Evolutionary conservation across 768 basidiomycete genomes (phyloP).

Genomic region (Termitomyces sp.): DNA sequence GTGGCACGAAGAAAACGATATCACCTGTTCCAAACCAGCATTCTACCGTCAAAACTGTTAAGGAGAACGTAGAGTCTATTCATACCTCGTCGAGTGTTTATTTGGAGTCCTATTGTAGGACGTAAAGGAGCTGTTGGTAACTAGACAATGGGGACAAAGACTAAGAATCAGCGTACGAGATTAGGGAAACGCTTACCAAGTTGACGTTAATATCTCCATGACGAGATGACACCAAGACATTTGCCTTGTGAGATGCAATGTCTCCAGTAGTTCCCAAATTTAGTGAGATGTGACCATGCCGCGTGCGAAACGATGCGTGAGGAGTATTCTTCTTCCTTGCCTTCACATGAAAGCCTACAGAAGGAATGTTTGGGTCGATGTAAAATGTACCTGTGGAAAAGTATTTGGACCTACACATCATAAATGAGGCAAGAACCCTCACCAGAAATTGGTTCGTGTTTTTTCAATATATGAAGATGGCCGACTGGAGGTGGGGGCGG

Average conservation of each 20-base stretch:
- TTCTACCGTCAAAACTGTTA: neutral
- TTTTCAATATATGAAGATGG: conserved; percentile 12
- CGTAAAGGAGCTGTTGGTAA: conserved; percentile 24
- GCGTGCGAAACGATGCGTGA: conserved; percentile 38
- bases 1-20: conserved; percentile 22
- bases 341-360: conserved; percentile 18
- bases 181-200: conserved; percentile 24
- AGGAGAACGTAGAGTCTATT: neutral
- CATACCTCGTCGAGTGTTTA: conserved; percentile 28
- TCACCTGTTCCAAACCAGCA: conserved; percentile 14
- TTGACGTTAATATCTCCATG: conserved; percentile 34
- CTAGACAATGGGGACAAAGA: conserved; percentile 12
- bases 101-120: conserved; percentile 34
- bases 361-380: conserved; percentile 31
- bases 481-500: conserved; percentile 1
- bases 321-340: conserved; percentile 23
- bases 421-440: neutral
- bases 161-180: neutral
- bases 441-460: conserved; percentile 8
- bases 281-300: conserved; percentile 32
- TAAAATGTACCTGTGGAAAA: conserved; percentile 32
- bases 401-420: neutral
- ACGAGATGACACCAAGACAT: conserved; percentile 29
- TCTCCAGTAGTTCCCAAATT: conserved; percentile 33
- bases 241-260: conserved; percentile 23